Percentiles rank a stretch among this genome's conserved stretches.
Conservation (phyloP, 148 eudicot genomes). For the Beta vulgaris region DNA sequence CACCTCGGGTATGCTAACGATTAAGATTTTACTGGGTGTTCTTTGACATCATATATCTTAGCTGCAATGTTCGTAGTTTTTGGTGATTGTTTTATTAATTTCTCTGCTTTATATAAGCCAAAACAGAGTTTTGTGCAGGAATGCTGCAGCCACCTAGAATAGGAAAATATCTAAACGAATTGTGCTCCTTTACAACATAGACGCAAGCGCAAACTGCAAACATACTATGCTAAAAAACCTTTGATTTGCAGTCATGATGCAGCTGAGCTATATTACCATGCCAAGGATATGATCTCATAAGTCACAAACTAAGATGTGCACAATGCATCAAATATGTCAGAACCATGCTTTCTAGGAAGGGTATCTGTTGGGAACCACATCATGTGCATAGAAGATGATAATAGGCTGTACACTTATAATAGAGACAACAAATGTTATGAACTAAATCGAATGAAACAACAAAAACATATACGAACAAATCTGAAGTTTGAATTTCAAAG, state of each 20-base stretch:
- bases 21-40: background rate
- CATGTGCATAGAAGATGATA: background rate
- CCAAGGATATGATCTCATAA: background rate
- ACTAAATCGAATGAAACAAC: too few species aligned
- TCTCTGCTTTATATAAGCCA: background rate
- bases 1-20: slow-evolving; percentile 71
- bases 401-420: background rate
- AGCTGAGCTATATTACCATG: too few species aligned
- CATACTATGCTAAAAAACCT: too few species aligned
- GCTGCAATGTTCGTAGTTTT: background rate
- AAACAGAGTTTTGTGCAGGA: background rate
- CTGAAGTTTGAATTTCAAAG: too few species aligned
- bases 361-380: background rate
- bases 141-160: background rate
- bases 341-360: background rate
- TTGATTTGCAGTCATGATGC: too few species aligned
- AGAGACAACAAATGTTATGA: background rate
- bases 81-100: slow-evolving; percentile 1
- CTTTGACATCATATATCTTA: background rate
- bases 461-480: too few species aligned
- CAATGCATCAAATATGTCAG: background rate
- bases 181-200: background rate
- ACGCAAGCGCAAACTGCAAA: too few species aligned
- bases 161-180: background rate
- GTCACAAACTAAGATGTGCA: background rate